Conservation (phyloP, 2,329 filamentous ascomycete genomes). For the Diaporthe sp. region DNA sequence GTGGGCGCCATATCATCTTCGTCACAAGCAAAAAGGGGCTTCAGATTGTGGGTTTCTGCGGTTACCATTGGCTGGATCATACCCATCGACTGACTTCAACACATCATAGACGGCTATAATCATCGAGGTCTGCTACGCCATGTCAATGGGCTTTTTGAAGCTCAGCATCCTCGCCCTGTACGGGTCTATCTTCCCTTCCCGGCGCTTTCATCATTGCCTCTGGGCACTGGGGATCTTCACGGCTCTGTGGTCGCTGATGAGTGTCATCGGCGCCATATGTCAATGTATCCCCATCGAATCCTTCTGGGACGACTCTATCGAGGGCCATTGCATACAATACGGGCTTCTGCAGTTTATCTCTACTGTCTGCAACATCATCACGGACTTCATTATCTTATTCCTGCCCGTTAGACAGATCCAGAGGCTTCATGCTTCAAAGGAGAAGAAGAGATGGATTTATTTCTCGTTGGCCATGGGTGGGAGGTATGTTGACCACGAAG, state of each 20-base stretch:
- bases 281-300: background rate
- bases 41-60: background rate
- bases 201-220: background rate
- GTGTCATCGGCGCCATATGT: background rate
- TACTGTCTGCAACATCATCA: background rate
- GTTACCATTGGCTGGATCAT: accelerated
- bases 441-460: background rate
- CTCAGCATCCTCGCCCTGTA: background rate
- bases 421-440: background rate
- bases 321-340: background rate
- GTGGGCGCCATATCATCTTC: slow-evolving; percentile 2
- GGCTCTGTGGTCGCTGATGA: background rate
- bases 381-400: background rate
- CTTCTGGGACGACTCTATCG: background rate
- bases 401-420: background rate
- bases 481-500: background rate
- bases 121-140: background rate
- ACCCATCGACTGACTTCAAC: background rate
- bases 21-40: background rate
- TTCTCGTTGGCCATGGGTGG: background rate
- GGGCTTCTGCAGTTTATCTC: background rate
- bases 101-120: background rate
- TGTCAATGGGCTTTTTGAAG: background rate
- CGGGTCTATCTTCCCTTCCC: background rate
- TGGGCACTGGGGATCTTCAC: background rate